Base-by-base conservation (phyloP, 2,329 filamentous ascomycete genomes). In the Teratosphaeria epicoccoides region DNA sequence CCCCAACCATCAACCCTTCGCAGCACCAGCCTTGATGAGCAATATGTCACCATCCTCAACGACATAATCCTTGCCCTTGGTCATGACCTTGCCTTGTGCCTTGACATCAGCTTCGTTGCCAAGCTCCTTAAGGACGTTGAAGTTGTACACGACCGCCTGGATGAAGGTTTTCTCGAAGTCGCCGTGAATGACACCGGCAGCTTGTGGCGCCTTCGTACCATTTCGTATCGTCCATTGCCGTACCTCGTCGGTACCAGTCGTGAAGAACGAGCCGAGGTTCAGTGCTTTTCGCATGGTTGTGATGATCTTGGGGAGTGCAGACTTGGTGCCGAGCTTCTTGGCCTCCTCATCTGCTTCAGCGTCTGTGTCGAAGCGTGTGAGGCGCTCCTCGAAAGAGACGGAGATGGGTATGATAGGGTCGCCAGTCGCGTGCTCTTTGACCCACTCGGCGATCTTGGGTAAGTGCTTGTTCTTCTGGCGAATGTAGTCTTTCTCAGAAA, bases 161-260 rank as follows among this genome's bases (percentile, higher is more conserved):
- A 98, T 98, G 69, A 98, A 98, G 0, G 94, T 98, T 83, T 98
- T 98, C 73, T 98, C 93, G 61, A 98, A 97, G 70, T 98, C 93
- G 60, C 85, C 88, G 74, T 98, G 93, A 61, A 98, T 98, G 57
- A 98, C 93, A 78, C 93, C 93, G 33, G 93, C 93, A 46, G 93
- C 93, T 67, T 94, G 87, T 17, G 93, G 93, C n/a, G 93, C 93
- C 77, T 98, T 98, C 68, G 85, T 95, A 62, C 89, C 90, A 66
- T 87, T 90, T 54, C 93, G 83, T 68, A 98, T 88, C 24, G 93
- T 98, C 94, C 93, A 98, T 75, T 98, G 93, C 63, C 93, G 82
- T 59, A 98, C 93, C 75, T 98, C 93, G 68, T 98, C 94, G 23
- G 89, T 74, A 65, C 93, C 93, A 28, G 86, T 90, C 49, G 93